These are phyloP conservation scores for Rosa multiflora DNA, from an alignment of 306 rosid species.

Conservation along the genomic window DNA sequence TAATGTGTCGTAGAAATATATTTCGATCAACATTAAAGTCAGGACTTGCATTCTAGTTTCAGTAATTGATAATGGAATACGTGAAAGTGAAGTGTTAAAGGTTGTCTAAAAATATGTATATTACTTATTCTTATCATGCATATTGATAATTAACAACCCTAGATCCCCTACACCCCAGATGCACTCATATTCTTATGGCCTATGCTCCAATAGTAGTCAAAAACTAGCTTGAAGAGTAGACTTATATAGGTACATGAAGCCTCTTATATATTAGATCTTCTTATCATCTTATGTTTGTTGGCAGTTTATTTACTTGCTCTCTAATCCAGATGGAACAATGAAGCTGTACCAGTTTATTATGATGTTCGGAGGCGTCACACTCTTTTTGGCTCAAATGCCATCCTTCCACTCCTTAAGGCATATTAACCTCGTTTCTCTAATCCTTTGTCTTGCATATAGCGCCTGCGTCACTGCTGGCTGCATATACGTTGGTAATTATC, in stretches of 20 bases:
- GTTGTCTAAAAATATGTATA: no score
- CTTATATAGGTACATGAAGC: neutral
- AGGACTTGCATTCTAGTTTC: no score
- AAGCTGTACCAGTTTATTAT: slow-evolving; percentile 58
- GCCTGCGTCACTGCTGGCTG: slow-evolving; percentile 55
- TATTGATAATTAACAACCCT: no score
- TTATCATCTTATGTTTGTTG: neutral
- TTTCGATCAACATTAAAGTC: no score
- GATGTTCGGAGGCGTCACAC: slow-evolving; percentile 51
- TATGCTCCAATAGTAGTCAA: no score
- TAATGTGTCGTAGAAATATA: no score
- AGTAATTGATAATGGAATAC: no score
- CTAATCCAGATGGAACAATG: slow-evolving; percentile 61
- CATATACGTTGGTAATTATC: slow-evolving; percentile 52
- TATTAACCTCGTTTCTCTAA: slow-evolving; percentile 61
- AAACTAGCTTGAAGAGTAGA: no score
- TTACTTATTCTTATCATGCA: no score
- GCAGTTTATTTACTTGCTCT: slow-evolving; percentile 69
- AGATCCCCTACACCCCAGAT: no score
- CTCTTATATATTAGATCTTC: neutral
- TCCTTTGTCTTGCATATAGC: slow-evolving; percentile 52
- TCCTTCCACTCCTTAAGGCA: slow-evolving; percentile 85
- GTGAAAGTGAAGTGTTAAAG: no score
- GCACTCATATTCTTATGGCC: no score
- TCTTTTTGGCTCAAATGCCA: slow-evolving; percentile 75